Conservation (phyloP, 2,329 filamentous ascomycete species). For the Colletotrichum falcatum region DNA sequence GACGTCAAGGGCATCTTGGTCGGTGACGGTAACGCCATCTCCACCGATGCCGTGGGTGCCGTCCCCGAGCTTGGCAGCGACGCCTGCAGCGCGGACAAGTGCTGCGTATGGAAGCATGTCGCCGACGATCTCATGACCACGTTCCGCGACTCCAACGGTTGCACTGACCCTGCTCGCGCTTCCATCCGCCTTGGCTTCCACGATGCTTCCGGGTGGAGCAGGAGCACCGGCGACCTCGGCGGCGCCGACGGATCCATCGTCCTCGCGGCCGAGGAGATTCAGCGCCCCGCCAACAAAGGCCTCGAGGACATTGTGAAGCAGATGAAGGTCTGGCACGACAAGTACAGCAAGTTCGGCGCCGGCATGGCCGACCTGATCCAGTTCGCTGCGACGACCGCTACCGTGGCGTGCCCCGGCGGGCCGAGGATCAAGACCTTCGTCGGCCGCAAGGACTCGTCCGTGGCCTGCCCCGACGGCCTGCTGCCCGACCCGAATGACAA, state of each 20-base stretch:
- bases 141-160: constrained; percentile 54
- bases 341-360: constrained; percentile 56
- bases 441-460: constrained; percentile 60
- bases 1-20: constrained; percentile 54
- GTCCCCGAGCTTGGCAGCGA: constrained; percentile 42
- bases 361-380: constrained; percentile 67
- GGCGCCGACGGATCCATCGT: constrained; percentile 59
- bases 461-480: constrained; percentile 54
- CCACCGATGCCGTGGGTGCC: constrained; percentile 40
- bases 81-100: constrained; percentile 53
- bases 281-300: constrained; percentile 58
- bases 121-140: constrained; percentile 51
- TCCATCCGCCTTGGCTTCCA: constrained; percentile 62
- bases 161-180: constrained; percentile 56
- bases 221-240: constrained; percentile 53
- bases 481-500: constrained; percentile 57
- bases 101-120: constrained; percentile 60
- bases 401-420: constrained; percentile 58
- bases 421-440: constrained; percentile 64
- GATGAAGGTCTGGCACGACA: constrained; percentile 54
- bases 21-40: constrained; percentile 25
- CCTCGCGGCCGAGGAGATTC: constrained; percentile 51
- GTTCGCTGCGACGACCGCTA: constrained; percentile 63
- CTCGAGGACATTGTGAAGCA: constrained; percentile 57
- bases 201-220: constrained; percentile 59